Evolutionary conservation across 176 grass and related monocot genomes (phyloP).

Genomic region (Phoenix dactylifera): DNA sequence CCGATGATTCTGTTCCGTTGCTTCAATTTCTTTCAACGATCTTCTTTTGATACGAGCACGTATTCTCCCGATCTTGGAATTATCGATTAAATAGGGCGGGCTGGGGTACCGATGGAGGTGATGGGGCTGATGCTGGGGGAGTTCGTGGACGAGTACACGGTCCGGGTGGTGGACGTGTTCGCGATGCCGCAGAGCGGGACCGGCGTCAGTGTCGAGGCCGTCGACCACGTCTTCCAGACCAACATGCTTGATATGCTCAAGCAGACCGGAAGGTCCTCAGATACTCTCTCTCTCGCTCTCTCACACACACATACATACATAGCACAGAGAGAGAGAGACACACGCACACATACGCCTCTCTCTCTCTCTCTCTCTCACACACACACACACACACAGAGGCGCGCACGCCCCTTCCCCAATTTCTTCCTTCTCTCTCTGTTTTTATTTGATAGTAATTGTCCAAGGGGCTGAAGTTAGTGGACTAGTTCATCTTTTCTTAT

Average conservation of each 20-base stretch:
- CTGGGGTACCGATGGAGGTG: slow-evolving; percentile 96
- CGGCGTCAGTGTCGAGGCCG: slow-evolving; percentile 85
- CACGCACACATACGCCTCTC: too few species aligned
- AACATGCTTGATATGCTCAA: slow-evolving; percentile 99
- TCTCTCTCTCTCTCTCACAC: background rate
- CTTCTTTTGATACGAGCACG: background rate
- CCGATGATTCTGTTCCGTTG: too few species aligned
- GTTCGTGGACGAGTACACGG: slow-evolving; percentile 96
- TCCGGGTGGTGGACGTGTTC: slow-evolving; percentile 86
- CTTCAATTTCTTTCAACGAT: too few species aligned
- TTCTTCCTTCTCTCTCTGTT: too few species aligned
- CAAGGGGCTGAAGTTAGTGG: too few species aligned
- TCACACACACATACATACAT: too few species aligned
- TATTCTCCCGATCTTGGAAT: background rate
- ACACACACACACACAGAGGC: too few species aligned
- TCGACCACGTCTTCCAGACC: slow-evolving; percentile 97
- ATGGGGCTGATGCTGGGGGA: slow-evolving; percentile 97
- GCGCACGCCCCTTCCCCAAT: too few species aligned
- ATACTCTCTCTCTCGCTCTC: too few species aligned
- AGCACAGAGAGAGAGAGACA: too few species aligned
- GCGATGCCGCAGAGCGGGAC: slow-evolving; percentile 99
- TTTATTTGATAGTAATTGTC: too few species aligned
- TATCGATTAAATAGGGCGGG: slow-evolving; percentile 38
- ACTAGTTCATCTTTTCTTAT: too few species aligned
- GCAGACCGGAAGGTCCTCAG: slow-evolving; percentile 70